These are phyloP conservation scores for Pseudotsuga menziesii DNA, from an alignment of 75 land plant genomes.

Conservation along the genomic window DNA sequence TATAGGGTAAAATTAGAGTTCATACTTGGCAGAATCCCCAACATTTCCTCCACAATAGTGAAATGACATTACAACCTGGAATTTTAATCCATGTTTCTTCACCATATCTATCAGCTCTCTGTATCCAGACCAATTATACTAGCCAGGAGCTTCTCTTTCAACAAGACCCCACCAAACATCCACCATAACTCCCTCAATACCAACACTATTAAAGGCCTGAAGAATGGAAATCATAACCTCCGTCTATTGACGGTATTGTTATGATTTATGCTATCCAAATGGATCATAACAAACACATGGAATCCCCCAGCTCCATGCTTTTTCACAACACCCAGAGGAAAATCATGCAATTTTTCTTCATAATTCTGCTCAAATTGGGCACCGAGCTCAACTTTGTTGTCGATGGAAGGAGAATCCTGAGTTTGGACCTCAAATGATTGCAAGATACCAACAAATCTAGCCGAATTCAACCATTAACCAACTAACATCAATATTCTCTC, in stretches of 20 bases:
- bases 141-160: conserved; percentile 62
- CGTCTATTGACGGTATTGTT: conserved; percentile 48
- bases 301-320: conserved; percentile 34
- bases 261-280: conserved; percentile 68
- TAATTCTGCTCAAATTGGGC: conserved; percentile 10
- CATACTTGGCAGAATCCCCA: conserved; percentile 64
- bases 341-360: conserved; percentile 7
- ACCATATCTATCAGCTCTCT: conserved; percentile 78
- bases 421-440: conserved; percentile 24
- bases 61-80: conserved; percentile 94
- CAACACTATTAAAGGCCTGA: conserved; percentile 79
- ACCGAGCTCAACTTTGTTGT: background rate
- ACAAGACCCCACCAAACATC: conserved; percentile 98
- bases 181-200: conserved; percentile 89
- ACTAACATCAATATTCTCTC: background rate
- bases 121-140: conserved; percentile 80
- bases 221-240: conserved; percentile 75
- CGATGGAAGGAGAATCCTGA: conserved; percentile 1
- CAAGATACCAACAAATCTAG: conserved; percentile 56
- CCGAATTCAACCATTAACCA: conserved; percentile 9
- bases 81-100: conserved; percentile 67
- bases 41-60: conserved; percentile 95
- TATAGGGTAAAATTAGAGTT: background rate
- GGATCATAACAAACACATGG: conserved; percentile 91
- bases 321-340: background rate